Percentiles rank a stretch among this genome's conserved stretches.
These are phyloP conservation scores for Escovopsis weberi DNA, from an alignment of 2,329 filamentous ascomycete species.

Conservation along the genomic window DNA sequence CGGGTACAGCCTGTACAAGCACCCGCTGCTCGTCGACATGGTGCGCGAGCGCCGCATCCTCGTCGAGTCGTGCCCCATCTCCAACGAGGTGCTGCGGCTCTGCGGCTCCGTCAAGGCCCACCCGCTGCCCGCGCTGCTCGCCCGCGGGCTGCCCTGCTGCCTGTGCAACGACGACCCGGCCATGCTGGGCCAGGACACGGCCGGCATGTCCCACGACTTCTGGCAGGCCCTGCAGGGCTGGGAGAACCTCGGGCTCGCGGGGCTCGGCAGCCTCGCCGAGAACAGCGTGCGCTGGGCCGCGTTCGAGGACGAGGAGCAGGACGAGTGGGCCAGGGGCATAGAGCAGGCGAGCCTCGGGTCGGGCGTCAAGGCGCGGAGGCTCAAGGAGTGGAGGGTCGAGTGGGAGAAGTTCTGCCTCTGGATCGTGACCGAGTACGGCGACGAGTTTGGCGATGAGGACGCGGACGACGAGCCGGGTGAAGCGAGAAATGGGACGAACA, in stretches of 20 bases:
- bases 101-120: constrained; percentile 64
- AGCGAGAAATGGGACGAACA: not conserved
- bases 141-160: constrained; percentile 69
- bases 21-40: constrained; percentile 77
- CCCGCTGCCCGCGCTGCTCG: constrained; percentile 68
- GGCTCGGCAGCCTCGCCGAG: constrained; percentile 74
- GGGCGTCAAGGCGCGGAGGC: constrained; percentile 53
- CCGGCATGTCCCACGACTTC: constrained; percentile 81
- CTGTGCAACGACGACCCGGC: constrained; percentile 87
- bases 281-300: constrained; percentile 85
- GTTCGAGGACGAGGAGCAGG: constrained; percentile 62
- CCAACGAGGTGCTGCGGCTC: constrained; percentile 73
- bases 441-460: constrained; percentile 38
- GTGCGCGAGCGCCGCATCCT: constrained; percentile 80
- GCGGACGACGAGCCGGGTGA: not conserved
- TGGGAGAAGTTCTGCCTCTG: constrained; percentile 89
- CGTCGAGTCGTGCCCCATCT: constrained; percentile 81
- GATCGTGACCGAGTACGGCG: constrained; percentile 64
- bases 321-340: constrained; percentile 59
- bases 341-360: constrained; percentile 58
- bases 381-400: constrained; percentile 65
- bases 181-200: constrained; percentile 69
- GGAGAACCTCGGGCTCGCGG: constrained; percentile 80
- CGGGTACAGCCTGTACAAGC: constrained; percentile 77
- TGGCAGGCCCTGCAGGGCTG: constrained; percentile 88